Base-by-base conservation (phyloP, 805 yeast genomes). In the Saturnispora sekii region DNA sequence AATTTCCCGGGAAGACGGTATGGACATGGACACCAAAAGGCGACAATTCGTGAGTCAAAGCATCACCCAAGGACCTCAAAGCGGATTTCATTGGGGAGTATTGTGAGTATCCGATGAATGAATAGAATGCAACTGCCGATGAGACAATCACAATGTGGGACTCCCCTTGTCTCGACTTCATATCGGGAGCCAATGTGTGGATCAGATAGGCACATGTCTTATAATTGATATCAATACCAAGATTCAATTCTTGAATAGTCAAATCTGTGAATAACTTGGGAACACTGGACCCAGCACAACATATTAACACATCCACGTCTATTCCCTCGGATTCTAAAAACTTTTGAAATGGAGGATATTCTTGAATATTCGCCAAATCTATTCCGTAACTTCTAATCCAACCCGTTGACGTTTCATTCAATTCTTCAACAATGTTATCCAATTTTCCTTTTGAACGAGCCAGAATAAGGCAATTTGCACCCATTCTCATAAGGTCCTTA, bases 31-130 rank as follows among this genome's bases (percentile, higher is more conserved):
- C 78, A 48, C 80, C 73, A 55, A 77, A 80, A 5, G 83, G 81
- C 1, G 70, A 56, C 36, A 83, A 69, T 59, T 93, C 99, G 53
- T 89, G 96, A 50, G 96, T 77, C 44, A 93, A 63, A 5, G 83
- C 68, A 40, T 83, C 84, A 0, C 88, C 80, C 11, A 93, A 65
- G 0, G 95, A 68, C 55, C 84, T 73, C 12, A 90, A 60, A 0
- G 96, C 95, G 0, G 86, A 81, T 60, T 93, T 93, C 52, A 79
- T 62, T 1, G 99, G 98, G 0, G 93, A 89, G 59, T 93, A 93
- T 54, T 86, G 90, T 0, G 79, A 73, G 60, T 93, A 93, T 0
- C 99, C 99, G 37, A 87, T 84, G 57, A 90, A 82, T 5, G 96
- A 87, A 66, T 77, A 90, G 52, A 82, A 77, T 2, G 94, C 88